phyloP scores from a whole-genome alignment of 2,329 filamentous ascomycete genomes.

The Paracoccidioides lutzii region DNA sequence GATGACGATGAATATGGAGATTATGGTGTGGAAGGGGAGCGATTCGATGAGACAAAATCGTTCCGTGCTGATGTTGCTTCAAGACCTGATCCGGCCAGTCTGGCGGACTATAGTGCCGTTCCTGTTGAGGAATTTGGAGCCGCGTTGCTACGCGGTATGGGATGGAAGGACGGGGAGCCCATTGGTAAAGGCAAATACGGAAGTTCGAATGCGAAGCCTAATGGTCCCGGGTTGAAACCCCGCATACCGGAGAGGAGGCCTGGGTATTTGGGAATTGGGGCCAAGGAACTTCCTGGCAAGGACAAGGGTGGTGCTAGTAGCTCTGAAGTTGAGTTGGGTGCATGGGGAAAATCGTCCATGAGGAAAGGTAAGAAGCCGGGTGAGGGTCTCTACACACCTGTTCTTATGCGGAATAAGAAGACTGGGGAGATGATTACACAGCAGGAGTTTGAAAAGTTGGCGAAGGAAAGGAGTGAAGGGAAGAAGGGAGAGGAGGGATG shows the following conservation, averaged over 20 bases:
- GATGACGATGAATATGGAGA: slow-evolving; percentile 15
- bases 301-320: slow-evolving; percentile 19
- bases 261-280: slow-evolving; percentile 75
- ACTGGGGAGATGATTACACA: slow-evolving; percentile 52
- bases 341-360: slow-evolving; percentile 57
- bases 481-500: slow-evolving; percentile 32
- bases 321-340: slow-evolving; percentile 58
- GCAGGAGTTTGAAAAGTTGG: slow-evolving; percentile 43
- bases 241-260: slow-evolving; percentile 56
- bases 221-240: slow-evolving; percentile 42
- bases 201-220: slow-evolving; percentile 21
- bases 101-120: slow-evolving; percentile 76
- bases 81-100: slow-evolving; percentile 60
- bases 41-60: slow-evolving; percentile 40
- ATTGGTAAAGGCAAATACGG: slow-evolving; percentile 44
- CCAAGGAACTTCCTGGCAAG: slow-evolving; percentile 56
- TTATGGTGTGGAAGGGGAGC: slow-evolving; percentile 33
- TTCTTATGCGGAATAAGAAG: slow-evolving; percentile 47
- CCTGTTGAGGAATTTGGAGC: slow-evolving; percentile 93
- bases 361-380: slow-evolving; percentile 37
- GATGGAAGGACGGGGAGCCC: slow-evolving; percentile 64
- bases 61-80: slow-evolving; percentile 57
- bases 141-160: slow-evolving; percentile 82
- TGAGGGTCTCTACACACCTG: slow-evolving; percentile 46
- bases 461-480: slow-evolving; percentile 33